Evolutionary conservation across 805 yeast genomes (phyloP).

Genomic region (Starmerella lactis-condensi): DNA sequence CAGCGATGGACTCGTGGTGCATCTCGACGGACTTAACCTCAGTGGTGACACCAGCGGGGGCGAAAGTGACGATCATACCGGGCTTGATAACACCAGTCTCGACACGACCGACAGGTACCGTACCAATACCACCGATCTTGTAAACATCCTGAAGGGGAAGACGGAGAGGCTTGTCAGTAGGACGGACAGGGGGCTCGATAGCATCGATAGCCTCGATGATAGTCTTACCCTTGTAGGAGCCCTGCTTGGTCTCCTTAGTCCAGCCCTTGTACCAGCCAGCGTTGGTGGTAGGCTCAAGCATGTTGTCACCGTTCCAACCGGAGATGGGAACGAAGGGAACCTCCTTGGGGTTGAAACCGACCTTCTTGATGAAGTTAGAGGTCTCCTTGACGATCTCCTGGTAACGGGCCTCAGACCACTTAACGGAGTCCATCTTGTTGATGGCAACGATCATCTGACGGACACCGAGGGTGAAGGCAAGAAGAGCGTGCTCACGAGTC

Average conservation of each 20-base stretch:
- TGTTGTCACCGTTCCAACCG: slow-evolving; percentile 88
- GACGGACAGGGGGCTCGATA: slow-evolving; percentile 63
- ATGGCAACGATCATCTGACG: slow-evolving; percentile 72
- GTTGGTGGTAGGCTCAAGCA: slow-evolving; percentile 67
- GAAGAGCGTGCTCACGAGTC: slow-evolving; percentile 86
- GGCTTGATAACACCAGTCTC: slow-evolving; percentile 85
- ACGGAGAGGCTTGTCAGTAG: slow-evolving; percentile 73
- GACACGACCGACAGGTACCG: slow-evolving; percentile 87
- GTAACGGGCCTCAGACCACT: slow-evolving; percentile 69
- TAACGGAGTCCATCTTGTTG: slow-evolving; percentile 89
- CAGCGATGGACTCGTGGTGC: slow-evolving; percentile 65
- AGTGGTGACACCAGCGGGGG: slow-evolving; percentile 82
- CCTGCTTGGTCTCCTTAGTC: slow-evolving; percentile 59
- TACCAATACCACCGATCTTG: slow-evolving; percentile 85
- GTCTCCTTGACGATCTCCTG: slow-evolving; percentile 98
- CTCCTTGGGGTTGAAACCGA: slow-evolving; percentile 99
- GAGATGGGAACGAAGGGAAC: slow-evolving; percentile 84
- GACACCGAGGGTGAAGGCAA: slow-evolving; percentile 80
- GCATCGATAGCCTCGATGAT: slow-evolving; percentile 72
- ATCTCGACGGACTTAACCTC: slow-evolving; percentile 78
- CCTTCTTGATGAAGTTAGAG: slow-evolving; percentile 98
- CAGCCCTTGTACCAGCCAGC: slow-evolving; percentile 81
- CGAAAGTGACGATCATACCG: slow-evolving; percentile 76
- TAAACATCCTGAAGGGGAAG: slow-evolving; percentile 80
- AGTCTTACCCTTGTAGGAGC: slow-evolving; percentile 59